Conservation (phyloP, 202 grass and related monocot species). For the Tripidium arundinaceum region DNA sequence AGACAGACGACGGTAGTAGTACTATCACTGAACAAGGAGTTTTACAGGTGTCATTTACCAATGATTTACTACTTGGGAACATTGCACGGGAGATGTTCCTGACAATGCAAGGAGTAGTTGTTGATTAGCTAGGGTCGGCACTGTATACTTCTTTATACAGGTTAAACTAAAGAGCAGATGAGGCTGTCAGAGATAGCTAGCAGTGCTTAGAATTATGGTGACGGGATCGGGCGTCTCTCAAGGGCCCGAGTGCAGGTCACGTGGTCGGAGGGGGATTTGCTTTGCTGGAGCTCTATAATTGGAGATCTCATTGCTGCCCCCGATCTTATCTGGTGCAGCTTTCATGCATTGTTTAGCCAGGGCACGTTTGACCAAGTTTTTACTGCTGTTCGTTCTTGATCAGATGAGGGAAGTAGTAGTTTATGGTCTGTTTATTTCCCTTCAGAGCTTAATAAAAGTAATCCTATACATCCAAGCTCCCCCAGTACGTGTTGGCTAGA, state of each 20-base stretch:
- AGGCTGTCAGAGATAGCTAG: neutral
- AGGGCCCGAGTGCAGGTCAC: neutral
- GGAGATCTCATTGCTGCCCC: neutral
- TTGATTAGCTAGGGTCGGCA: neutral
- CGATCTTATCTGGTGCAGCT: slow-evolving; percentile 3
- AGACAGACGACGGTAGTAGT: too few species aligned
- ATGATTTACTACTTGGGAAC: neutral
- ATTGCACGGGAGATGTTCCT: neutral
- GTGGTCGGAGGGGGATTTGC: slow-evolving; percentile 10
- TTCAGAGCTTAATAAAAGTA: neutral
- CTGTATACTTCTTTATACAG: neutral
- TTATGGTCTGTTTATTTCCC: too few species aligned
- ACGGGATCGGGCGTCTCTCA: neutral
- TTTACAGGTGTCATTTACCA: neutral
- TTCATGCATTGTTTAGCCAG: neutral
- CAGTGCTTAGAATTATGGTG: neutral
- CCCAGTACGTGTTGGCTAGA: neutral
- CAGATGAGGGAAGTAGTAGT: neutral
- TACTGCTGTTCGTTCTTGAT: neutral
- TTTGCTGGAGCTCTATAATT: neutral
- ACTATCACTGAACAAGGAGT: neutral
- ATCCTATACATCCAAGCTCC: neutral
- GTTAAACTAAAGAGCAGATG: neutral
- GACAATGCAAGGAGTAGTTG: neutral
- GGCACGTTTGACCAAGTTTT: neutral